A percentile compares a stretch with the other conserved stretches of the same genome.
phyloP scores from a whole-genome alignment of 1,139 yeast genomes.

The Kodamaea sp. region DNA sequence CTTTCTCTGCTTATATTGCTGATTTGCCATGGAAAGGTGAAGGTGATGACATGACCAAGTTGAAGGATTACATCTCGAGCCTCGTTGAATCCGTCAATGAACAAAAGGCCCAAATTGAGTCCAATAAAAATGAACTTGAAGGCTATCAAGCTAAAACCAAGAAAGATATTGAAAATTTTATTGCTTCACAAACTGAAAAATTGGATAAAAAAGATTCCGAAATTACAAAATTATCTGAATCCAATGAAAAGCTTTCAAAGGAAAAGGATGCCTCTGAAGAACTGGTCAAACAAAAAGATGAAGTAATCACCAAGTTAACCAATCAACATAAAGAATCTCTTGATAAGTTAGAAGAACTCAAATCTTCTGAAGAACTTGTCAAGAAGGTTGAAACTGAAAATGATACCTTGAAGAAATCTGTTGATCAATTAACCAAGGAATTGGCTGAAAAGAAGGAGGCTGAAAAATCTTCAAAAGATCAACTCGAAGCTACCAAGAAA shows the following conservation, averaged over 20 bases:
- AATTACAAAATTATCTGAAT: background rate
- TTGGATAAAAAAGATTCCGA: background rate
- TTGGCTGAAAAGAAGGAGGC: background rate
- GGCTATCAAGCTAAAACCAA: background rate
- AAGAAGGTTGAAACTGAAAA: background rate
- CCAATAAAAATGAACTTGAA: too few relatives aligned
- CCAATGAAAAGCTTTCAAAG: background rate
- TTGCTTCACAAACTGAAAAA: slow-evolving; percentile 13
- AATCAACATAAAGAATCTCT: too few relatives aligned
- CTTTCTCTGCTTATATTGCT: background rate
- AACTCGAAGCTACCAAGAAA: background rate
- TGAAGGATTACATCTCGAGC: background rate
- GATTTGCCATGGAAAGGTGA: background rate
- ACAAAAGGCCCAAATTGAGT: too few relatives aligned
- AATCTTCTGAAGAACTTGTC: background rate
- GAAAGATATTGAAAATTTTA: slow-evolving; percentile 21
- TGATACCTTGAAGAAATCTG: background rate
- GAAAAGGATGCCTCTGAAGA: background rate
- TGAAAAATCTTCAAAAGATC: background rate
- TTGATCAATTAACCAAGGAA: background rate
- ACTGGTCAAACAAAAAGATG: background rate
- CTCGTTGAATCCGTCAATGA: background rate
- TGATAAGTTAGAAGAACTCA: too few relatives aligned
- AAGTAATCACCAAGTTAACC: too few relatives aligned
- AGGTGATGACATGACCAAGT: background rate